Evolutionary conservation across 1,139 yeast genomes (phyloP).

Genomic region (Lodderomyces theae): DNA sequence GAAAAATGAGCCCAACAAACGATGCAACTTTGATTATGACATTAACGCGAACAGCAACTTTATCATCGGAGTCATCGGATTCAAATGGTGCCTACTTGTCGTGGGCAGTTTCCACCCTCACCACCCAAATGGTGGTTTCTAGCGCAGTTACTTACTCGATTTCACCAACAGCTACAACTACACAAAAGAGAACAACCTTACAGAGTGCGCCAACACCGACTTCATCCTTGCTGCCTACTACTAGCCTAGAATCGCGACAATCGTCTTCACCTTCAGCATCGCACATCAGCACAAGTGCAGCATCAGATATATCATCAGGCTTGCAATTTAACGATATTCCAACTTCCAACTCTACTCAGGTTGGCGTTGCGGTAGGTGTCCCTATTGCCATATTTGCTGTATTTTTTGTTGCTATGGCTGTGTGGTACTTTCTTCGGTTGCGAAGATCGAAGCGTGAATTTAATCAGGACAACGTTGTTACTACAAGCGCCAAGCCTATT

Average conservation of each 20-base stretch:
- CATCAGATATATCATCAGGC: conserved; percentile 5
- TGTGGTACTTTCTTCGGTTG: conserved; percentile 21
- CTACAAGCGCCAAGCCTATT: not conserved
- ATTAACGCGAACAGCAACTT: conserved; percentile 9
- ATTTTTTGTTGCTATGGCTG: conserved; percentile 23
- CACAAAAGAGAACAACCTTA: too few relatives aligned
- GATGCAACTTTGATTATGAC: conserved; percentile 10
- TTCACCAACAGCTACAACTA: not conserved
- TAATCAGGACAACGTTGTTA: not conserved
- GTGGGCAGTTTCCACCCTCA: conserved; percentile 7
- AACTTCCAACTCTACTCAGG: conserved; percentile 17
- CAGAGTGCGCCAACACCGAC: not conserved
- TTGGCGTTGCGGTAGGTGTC: conserved; percentile 45
- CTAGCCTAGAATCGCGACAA: not conserved
- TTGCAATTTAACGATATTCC: conserved; percentile 8
- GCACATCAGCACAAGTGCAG: not conserved
- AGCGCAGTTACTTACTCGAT: conserved; percentile 5
- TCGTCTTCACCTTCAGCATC: conserved; percentile 2
- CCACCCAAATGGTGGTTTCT: conserved; percentile 4
- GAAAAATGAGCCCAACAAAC: not conserved
- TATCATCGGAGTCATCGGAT: not conserved
- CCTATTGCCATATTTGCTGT: conserved; percentile 36
- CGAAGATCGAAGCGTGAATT: conserved; percentile 1
- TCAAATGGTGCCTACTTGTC: not conserved
- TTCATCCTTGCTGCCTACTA: not conserved